These are phyloP conservation scores for Mortierella sp. DNA, from an alignment of 371 early-diverging fungal genomes.

Conservation along the genomic window DNA sequence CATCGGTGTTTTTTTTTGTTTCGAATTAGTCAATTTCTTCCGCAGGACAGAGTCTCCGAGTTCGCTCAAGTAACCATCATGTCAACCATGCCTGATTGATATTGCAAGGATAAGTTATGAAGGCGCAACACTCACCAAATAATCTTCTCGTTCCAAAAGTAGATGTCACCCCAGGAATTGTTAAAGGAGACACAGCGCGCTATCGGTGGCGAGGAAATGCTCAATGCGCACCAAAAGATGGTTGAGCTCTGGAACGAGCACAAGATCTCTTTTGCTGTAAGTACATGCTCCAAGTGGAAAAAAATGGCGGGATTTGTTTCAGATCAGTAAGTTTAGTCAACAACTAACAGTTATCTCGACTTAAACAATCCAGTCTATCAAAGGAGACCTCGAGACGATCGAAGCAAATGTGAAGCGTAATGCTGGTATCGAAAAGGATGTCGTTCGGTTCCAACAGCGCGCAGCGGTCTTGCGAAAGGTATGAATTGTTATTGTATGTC, in stretches of 20 bases:
- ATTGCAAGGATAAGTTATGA: not conserved
- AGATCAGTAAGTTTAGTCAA: not conserved
- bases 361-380: conserved; percentile 59
- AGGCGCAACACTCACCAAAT: not conserved
- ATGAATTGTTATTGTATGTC: not conserved
- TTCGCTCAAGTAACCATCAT: conserved; percentile 82
- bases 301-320: not conserved
- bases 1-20: not conserved
- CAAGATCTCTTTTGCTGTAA: conserved; percentile 65
- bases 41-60: conserved; percentile 95
- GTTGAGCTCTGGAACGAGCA: conserved; percentile 75
- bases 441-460: conserved; percentile 80
- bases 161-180: conserved; percentile 84
- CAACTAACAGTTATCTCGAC: not conserved
- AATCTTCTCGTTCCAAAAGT: not conserved
- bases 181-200: conserved; percentile 90
- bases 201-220: conserved; percentile 79
- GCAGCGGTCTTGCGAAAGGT: conserved; percentile 59
- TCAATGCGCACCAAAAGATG: conserved; percentile 77
- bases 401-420: conserved; percentile 72
- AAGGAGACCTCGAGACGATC: conserved; percentile 68
- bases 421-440: conserved; percentile 78
- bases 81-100: not conserved
- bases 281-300: not conserved
- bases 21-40: conserved; percentile 88